Base-by-base conservation (phyloP, 371 early-diverging fungal genomes). In the Apophysomyces ossiformis region DNA sequence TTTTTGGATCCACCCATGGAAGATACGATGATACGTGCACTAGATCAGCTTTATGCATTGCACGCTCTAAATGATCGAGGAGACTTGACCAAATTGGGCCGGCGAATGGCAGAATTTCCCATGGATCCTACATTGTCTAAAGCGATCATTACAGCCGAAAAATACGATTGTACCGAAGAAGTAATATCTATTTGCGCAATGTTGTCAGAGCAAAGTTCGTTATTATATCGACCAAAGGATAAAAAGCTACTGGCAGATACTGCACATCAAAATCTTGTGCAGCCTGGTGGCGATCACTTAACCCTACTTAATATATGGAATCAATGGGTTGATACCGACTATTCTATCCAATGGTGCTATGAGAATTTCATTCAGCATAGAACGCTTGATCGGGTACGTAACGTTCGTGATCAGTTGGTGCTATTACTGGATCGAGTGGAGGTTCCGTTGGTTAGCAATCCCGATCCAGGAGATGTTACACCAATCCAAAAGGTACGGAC, bases 71-170 rank as follows among this genome's bases (percentile, higher is more conserved):
- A 98, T 73, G 91, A 93, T 54, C 87, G 88, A 13, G 97, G 97
- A 12, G 90, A 95, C 68, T 70, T 99, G 66, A 99, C 99, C 15
- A 97, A 97, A 75, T 78, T 98, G 16, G 99, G 99, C 0, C 90
- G 97, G 35, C 83, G 96, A 32, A 99, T 99, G 99, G 97, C 99
- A 18, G 98, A 98, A 85, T 98, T 98, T 69, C 99, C 99, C 1
- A 86, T 96, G 71, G 97, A 99, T 74, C 99, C 99, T 1, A 93
- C 94, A 87, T 75, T 98, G 69, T 93, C 96, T 63, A 97, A 96
- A 74, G 87, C 96, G 3, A 85, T 99, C 63, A 86, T 99, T 37
- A 94, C 91, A 7, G 91, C 97, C 0, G 96, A 94, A 65, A 92
- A 95, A 69, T 96, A 94, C 70, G 83, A 87, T 32, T 99, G 99